Evolutionary conservation across 495 filamentous ascomycete genomes (phyloP).

Genomic region (Pyronema domesticum): DNA sequence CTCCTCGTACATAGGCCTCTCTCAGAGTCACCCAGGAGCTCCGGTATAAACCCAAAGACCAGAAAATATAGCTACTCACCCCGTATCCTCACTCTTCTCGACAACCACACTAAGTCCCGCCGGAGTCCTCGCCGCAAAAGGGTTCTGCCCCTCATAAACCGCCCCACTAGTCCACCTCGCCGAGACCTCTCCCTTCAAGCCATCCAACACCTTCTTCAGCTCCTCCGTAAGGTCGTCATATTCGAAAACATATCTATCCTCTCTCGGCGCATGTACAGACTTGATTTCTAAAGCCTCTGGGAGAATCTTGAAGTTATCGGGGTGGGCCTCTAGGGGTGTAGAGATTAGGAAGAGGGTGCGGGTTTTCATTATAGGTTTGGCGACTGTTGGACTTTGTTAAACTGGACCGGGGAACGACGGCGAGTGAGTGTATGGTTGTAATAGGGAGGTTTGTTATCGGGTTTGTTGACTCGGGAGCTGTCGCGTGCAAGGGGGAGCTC

Average conservation of each 20-base stretch:
- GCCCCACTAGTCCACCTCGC: conserved; percentile 54
- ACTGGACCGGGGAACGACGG: too few relatives aligned
- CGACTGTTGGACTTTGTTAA: too few relatives aligned
- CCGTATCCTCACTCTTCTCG: too few relatives aligned
- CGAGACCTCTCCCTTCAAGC: conserved; percentile 49
- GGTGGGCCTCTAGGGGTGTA: conserved; percentile 41
- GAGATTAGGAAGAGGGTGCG: conserved; percentile 65
- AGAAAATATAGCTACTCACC: neutral
- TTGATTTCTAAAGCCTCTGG: conserved; percentile 34
- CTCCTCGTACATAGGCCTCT: too few relatives aligned
- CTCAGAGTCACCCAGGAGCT: too few relatives aligned
- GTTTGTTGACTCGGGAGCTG: too few relatives aligned
- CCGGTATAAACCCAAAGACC: too few relatives aligned
- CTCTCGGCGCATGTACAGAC: conserved; percentile 43
- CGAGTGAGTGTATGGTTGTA: too few relatives aligned
- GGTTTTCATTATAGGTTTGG: conserved; percentile 48
- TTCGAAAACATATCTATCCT: conserved; percentile 61
- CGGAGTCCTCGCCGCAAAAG: conserved; percentile 54
- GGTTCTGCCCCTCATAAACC: conserved; percentile 40
- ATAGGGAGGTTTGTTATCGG: too few relatives aligned
- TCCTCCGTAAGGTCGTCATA: conserved; percentile 56
- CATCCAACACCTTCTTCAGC: conserved; percentile 43
- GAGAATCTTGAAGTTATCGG: conserved; percentile 38
- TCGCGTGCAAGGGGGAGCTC: too few relatives aligned
- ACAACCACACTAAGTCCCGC: conserved; percentile 33